Base-by-base conservation (phyloP, 1,139 yeast genomes). In the Candida sojae region DNA sequence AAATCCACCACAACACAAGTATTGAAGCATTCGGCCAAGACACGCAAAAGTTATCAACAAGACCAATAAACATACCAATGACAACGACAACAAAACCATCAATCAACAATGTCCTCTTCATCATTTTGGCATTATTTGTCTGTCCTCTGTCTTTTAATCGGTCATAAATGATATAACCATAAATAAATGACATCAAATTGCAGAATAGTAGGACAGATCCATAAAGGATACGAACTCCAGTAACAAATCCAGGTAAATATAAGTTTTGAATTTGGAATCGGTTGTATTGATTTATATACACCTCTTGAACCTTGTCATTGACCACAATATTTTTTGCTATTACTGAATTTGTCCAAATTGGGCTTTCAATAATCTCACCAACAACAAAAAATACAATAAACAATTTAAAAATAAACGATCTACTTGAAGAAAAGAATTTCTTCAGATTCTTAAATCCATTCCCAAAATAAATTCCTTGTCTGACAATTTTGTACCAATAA, bases 81-180 rank as follows among this genome's bases (percentile, higher is more conserved):
- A 23, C 5, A 17, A 3, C 30, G 33, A 11, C 21, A 13, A 28
- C 17, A 11, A 30, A 26, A 10, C 42, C 42, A 31, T 39, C 34
- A 13, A 13, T 30, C 28, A 39, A 39, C 29, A 39, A 39, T 13
- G 42, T 39, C 17, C 23, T 39, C 33, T 39, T 39, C 42, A 39
- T 39, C 17, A 39, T 30, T n/a, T 17, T 23, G n/a, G 17, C 29
- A 21, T 39, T 39, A 4, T 8, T 21, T 5, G 9, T 2, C 21
- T 39, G 28, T 1, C 42, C 42, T 7, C 28, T 30, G 5, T 31
- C 28, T 5, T 8, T 13, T 8, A 39, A 39, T 7, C 36, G 25
- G 33, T 4, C 9, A 13, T 39, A 39, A 29, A 39, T 39, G 23
- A 39, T 26, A 30, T 17, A 39, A 4, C 35, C 42, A 13, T 39